Conservation (phyloP, 2,329 filamentous ascomycete genomes). For the Aspergillus neoniger region DNA sequence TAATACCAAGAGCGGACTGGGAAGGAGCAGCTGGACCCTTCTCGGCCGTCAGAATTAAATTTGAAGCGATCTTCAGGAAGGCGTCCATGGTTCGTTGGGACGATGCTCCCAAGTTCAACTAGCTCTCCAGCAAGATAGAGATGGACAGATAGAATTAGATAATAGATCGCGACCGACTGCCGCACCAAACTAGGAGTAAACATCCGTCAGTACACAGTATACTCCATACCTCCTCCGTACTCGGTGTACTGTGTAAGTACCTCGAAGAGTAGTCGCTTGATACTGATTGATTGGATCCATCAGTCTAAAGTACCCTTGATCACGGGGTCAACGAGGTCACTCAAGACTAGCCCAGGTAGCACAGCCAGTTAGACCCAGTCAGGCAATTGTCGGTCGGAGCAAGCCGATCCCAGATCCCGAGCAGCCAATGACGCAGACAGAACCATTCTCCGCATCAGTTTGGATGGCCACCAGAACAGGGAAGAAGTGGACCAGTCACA, state of each 20-base stretch:
- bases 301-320: background rate
- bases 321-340: background rate
- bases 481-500: background rate
- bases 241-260: too few relatives aligned
- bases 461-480: slow-evolving; percentile 5
- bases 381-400: background rate
- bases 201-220: too few relatives aligned
- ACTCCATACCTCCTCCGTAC: too few relatives aligned
- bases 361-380: background rate
- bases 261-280: too few relatives aligned
- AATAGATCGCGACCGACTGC: background rate
- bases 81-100: background rate
- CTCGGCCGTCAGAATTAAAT: background rate
- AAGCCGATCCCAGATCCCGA: background rate
- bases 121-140: background rate
- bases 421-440: slow-evolving; percentile 6
- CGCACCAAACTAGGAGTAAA: too few relatives aligned
- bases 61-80: background rate
- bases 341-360: slow-evolving; percentile 4
- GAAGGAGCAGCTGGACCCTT: background rate
- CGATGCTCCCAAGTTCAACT: background rate
- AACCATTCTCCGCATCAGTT: slow-evolving; percentile 20
- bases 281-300: too few relatives aligned
- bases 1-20: background rate
- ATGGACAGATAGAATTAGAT: background rate